These are phyloP conservation scores for Irpex sp. DNA, from an alignment of 1,284 basidiomycete species.

Conservation along the genomic window DNA sequence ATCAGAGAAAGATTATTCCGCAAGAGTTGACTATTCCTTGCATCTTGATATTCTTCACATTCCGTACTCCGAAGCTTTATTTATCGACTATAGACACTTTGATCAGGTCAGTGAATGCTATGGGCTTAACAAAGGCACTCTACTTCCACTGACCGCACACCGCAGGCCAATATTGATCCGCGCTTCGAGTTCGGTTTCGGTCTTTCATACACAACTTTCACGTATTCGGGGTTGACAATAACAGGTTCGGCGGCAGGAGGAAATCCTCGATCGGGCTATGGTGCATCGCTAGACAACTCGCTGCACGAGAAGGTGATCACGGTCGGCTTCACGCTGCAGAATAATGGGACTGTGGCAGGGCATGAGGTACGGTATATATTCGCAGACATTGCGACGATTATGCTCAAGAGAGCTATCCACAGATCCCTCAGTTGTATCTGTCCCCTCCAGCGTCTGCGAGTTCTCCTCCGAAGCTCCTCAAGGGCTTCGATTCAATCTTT, in stretches of 20 bases:
- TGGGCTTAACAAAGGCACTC: no score
- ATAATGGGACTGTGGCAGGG: constrained; percentile 54
- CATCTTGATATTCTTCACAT: constrained; percentile 48
- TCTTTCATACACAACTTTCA: constrained; percentile 51
- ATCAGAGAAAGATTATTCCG: constrained; percentile 55
- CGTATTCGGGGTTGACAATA: constrained; percentile 54
- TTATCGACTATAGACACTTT: constrained; percentile 77
- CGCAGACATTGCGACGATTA: constrained; percentile 2
- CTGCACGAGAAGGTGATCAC: constrained; percentile 54
- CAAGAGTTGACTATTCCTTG: constrained; percentile 38
- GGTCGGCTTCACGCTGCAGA: constrained; percentile 53
- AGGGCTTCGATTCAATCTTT: constrained; percentile 72
- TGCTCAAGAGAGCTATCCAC: constrained; percentile 10
- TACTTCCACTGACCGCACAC: constrained; percentile 32
- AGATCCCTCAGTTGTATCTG: constrained; percentile 62
- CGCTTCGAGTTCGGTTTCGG: constrained; percentile 78
- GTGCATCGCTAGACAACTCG: constrained; percentile 55
- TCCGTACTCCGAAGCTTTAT: constrained; percentile 59
- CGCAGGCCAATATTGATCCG: constrained; percentile 58
- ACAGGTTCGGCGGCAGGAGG: constrained; percentile 48
- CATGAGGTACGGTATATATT: constrained; percentile 46
- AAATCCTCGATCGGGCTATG: constrained; percentile 46
- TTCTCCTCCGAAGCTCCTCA: constrained; percentile 70
- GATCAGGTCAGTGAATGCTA: constrained; percentile 51
- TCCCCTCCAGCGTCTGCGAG: constrained; percentile 53